Percentiles rank a stretch among this genome's conserved stretches.
Conservation (phyloP, 306 rosid species). For the Rosa lucieae region DNA sequence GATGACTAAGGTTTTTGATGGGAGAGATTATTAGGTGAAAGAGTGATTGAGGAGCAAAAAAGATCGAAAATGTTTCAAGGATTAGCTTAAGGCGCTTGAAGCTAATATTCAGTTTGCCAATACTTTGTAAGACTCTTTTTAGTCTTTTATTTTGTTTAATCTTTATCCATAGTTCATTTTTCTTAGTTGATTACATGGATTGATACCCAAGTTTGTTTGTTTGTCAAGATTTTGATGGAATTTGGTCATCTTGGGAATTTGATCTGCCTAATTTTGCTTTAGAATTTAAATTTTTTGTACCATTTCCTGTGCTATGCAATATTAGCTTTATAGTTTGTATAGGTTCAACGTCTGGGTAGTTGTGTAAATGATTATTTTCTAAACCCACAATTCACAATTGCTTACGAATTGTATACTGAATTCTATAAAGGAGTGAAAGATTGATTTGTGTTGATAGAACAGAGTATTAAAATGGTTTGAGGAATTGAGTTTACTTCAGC, state of each 20-base stretch:
- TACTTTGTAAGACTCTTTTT: constrained; percentile 52
- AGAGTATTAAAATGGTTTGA: background rate
- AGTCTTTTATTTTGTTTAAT: background rate
- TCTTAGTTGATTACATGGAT: background rate
- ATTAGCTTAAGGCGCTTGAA: constrained; percentile 90
- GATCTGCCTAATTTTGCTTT: background rate
- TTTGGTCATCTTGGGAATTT: background rate
- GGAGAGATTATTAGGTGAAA: constrained; percentile 20
- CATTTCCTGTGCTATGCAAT: background rate
- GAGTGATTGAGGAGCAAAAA: background rate
- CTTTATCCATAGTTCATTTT: background rate
- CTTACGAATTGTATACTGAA: background rate
- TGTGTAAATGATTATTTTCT: background rate
- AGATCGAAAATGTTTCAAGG: constrained; percentile 77
- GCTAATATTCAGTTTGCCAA: constrained; percentile 92
- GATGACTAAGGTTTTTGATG: background rate
- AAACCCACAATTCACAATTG: background rate
- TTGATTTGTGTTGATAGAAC: background rate
- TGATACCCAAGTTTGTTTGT: constrained; percentile 14
- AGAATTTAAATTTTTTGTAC: background rate
- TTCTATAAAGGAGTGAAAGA: background rate
- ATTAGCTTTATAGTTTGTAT: background rate
- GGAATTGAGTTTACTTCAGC: background rate
- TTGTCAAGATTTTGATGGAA: background rate
- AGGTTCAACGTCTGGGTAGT: background rate